A percentile compares a stretch with the other conserved stretches of the same genome.
Evolutionary conservation across 2,329 filamentous ascomycete species (phyloP).

Genomic region (Cladophialophora immunda): DNA sequence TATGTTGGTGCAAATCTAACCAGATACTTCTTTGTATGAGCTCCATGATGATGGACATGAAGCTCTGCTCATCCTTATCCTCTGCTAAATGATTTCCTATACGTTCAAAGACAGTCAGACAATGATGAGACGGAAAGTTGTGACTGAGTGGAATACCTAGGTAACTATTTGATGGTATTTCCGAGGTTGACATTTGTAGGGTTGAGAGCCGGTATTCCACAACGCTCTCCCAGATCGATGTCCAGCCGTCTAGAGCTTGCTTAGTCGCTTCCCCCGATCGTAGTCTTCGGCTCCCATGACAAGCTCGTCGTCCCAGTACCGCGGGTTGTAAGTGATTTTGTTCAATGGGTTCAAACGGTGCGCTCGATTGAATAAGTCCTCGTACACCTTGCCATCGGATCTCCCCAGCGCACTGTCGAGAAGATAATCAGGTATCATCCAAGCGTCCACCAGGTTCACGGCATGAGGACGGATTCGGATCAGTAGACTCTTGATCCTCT

Average conservation of each 20-base stretch:
- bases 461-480: conserved; percentile 77
- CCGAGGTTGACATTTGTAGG: too few relatives aligned
- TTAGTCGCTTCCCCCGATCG: conserved; percentile 7
- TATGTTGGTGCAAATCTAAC: too few relatives aligned
- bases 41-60: too few relatives aligned
- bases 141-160: too few relatives aligned
- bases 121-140: too few relatives aligned
- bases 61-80: too few relatives aligned
- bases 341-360: conserved; percentile 5
- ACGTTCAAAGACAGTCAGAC: too few relatives aligned
- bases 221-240: too few relatives aligned
- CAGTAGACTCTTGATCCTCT: conserved; percentile 63
- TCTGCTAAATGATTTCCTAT: too few relatives aligned
- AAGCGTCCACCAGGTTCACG: conserved; percentile 74
- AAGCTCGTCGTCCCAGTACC: conserved; percentile 9
- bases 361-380: conserved; percentile 77
- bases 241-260: not conserved
- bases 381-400: conserved; percentile 77
- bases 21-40: too few relatives aligned
- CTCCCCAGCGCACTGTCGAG: conserved; percentile 72
- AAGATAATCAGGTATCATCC: conserved; percentile 80
- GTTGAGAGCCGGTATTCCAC: too few relatives aligned
- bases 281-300: conserved; percentile 8
- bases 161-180: too few relatives aligned
- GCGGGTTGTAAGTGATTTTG: conserved; percentile 4